Base-by-base conservation (phyloP, 2,329 filamentous ascomycete species). In the Paraphaeosphaeria minitans region DNA sequence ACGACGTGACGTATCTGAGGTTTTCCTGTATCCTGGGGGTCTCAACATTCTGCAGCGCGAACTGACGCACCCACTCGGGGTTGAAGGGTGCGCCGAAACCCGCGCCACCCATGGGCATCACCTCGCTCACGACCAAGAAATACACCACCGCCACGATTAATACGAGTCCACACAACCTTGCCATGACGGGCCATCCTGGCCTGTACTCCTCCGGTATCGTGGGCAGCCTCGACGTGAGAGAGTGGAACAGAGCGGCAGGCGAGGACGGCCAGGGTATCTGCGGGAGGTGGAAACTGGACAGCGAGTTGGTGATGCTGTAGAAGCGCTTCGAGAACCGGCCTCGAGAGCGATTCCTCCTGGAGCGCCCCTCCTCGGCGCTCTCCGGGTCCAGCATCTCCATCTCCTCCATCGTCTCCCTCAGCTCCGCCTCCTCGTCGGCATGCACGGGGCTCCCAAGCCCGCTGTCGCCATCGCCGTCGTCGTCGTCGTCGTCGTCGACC, bases 321-420 rank as follows among this genome's bases (percentile, higher is more conserved):
- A 87, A 79, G 46, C 81, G 82, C 69, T 87, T 87, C 37, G 84
- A 84, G 65, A 86, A 81, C 56, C 68, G 56, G 56, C 79, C 80
- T 39, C 71, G 55, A 13, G 59, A 52, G 29, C 70, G 59, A 41
- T 71, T 69, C 41, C 75, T 59, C 56, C 71, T 54, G n/a, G 67
- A 55, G 39, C 69, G 65, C 13, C 64, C 72, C 50, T 70, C 69
- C 13, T 75, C 74, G 10, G 66, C 72, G 12, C 67, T 61, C 60
- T 75, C 76, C 3, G 73, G 73, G 56, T 78, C 77, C 48, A 76
- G 54, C 7, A 77, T 72, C 24, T 78, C 75, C 74, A 78, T 88
- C 83, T 97, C 90, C 72, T 96, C 87, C 80, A 98, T 89, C 78
- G 95, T 91, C 65, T 89, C 85, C 62, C 91, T 87, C 68, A 95